Evolutionary conservation across 768 basidiomycete genomes (phyloP), one percentile per base, ranked within the genome.

Genomic region (Tricholoma saponaceum): DNA sequence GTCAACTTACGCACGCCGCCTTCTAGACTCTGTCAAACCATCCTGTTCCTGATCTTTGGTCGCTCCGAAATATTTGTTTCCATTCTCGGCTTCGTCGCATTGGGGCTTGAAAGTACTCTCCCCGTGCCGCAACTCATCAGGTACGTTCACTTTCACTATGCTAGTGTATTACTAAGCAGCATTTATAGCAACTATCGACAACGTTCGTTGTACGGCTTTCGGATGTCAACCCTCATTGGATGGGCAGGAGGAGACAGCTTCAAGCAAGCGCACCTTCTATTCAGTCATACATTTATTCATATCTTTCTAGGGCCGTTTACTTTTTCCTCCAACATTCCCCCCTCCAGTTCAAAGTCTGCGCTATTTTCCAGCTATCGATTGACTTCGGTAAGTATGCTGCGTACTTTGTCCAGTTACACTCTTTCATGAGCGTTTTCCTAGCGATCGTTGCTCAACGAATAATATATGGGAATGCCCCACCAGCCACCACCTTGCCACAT

Each of bases 171-270:
- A 32, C 50, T 55, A 55, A 26, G 56, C 22, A 47, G 26, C 14
- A 58, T 55, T 10, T 54, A 26, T 65, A 93, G 92, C 66, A 94
- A 94, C 64, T 87, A 86, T 69, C 84, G 83, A 54, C 87, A 85
- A 64, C 82, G 82, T 41, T 92, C 92, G 2, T 69, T 94, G 49
- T 92, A 92, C 70, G 92, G 92, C 33, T 94, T 94, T 72, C 83
- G 91, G 32, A 80, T 83, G 70, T 90, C 90, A 6, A 94, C 92
- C 2, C 70, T 94, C 51, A 66, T 92, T 33, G 92, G 92, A 28
- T 93, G 92, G 92, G 74, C 83, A 47, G 90, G 87, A 58, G 92
- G 92, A 61, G 92, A 94, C 71, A 70, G 83, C 16, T 93, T 90
- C 82, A 94, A 94, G 92, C 26, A 50, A 91, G 64, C 60, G 79